Base-by-base conservation (phyloP, 495 filamentous ascomycete genomes). In the Trypethelium eluteriae region DNA sequence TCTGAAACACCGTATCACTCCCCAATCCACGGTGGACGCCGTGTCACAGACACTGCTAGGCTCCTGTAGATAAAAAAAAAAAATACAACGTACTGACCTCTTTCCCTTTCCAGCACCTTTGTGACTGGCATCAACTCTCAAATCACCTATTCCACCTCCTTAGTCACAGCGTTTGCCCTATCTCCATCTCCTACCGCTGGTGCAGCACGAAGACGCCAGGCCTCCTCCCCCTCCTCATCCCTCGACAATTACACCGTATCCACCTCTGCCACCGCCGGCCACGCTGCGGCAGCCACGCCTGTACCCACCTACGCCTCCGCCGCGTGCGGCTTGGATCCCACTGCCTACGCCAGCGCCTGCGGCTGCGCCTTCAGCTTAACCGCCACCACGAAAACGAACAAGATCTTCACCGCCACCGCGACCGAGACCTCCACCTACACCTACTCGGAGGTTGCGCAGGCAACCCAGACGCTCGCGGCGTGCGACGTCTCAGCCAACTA, bases 401-500 rank as follows among this genome's bases (percentile, higher is more conserved):
- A 59, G 32, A 36, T 59, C 53, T 59, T 59, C 32, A 59, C 53
- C 53, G 53, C 53, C 53, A 59, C 53, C 25, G 53, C 53, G 3
- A 59, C 53, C 25, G 32, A 18, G 25, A 59, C 53, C 3, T 59
- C 53, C 25, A 59, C 53, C 32, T 59, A 59, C 32, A 59, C 53
- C 5, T 59, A 7, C 53, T 59, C 53, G 5, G 53, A 59, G 32
- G 53, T 36, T 18, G 53, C 53, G 6, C 53, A 59, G 32, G 53
- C 53, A 36, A 59, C 53, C 5, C 18, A 34, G 32, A 59, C 53
- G 25, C 14, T 59, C 3, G 53, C 53, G 6, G 53, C 53, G 53
- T 59, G 53, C 53, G 53, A 59, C 14, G 25, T 4, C 25, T 7
- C 5, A 3, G 32, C n/a, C 53, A 59, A 36, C 32, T 59, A 59